A percentile compares a stretch with the other conserved stretches of the same genome.
Conservation (phyloP, 2,329 filamentous ascomycete genomes). For the Cercospora zeae-maydis region DNA sequence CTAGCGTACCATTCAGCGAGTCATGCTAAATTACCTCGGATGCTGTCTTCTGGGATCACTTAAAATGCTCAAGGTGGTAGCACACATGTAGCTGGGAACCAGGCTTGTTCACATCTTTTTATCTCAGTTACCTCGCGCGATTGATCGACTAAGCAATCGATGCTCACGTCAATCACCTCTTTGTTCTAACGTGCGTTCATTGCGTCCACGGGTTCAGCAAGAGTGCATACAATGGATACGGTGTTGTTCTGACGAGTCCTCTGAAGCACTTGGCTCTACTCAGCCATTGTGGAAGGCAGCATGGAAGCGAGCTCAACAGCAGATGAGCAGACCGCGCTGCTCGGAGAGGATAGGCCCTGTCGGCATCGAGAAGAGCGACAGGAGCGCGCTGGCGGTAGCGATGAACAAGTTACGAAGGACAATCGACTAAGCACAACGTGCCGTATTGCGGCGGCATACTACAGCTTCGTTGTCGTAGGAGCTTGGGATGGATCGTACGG, state of each 20-base stretch:
- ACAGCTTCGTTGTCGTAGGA: constrained; percentile 10
- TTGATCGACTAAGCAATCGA: neutral
- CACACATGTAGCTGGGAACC: neutral
- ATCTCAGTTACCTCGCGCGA: neutral
- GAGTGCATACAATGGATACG: neutral
- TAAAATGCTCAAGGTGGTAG: neutral
- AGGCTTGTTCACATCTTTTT: neutral
- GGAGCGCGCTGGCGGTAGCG: neutral
- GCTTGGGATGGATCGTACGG: constrained; percentile 6
- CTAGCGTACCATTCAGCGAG: neutral
- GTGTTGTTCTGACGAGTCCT: neutral
- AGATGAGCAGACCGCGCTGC: neutral
- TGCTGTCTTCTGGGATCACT: neutral
- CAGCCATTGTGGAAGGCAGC: neutral
- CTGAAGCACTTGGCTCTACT: neutral
- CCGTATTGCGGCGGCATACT: constrained; percentile 7
- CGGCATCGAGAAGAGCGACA: neutral
- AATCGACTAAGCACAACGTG: neutral
- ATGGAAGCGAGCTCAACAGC: neutral
- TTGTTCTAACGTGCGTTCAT: neutral
- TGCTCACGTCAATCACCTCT: neutral
- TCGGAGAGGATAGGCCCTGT: neutral
- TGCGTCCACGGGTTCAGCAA: neutral
- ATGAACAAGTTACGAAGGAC: neutral
- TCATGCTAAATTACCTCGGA: neutral